phyloP scores from a whole-genome alignment of 306 rosid species.

The Trifolium subterraneum region DNA sequence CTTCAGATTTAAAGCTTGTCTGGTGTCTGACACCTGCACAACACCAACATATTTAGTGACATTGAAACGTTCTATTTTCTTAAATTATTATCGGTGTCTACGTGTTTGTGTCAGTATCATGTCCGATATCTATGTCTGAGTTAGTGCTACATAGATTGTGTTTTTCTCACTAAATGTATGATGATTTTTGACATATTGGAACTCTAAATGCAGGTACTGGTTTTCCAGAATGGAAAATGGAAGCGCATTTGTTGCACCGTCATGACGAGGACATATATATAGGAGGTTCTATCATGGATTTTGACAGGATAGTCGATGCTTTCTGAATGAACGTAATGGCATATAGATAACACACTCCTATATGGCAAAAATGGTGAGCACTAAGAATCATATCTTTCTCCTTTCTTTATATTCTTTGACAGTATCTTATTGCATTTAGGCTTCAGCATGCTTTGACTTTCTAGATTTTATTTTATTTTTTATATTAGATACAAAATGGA shows the following conservation, averaged over 20 bases:
- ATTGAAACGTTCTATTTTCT: no score
- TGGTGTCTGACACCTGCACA: no score
- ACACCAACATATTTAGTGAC: no score
- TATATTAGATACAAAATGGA: no score
- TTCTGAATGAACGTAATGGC: background rate
- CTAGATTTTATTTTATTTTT: no score
- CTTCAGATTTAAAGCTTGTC: no score
- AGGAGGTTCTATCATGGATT: background rate
- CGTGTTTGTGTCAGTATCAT: no score
- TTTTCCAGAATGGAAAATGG: background rate
- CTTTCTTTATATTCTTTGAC: background rate
- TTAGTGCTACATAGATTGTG: no score
- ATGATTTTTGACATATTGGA: conserved; percentile 1
- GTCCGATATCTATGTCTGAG: no score
- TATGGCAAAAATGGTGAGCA: background rate
- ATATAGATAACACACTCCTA: background rate
- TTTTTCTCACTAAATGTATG: background rate
- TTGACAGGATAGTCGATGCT: background rate
- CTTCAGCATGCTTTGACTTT: no score
- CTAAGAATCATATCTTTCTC: background rate
- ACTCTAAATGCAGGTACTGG: background rate
- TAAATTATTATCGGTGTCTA: no score
- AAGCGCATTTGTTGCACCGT: background rate
- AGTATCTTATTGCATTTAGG: no score
- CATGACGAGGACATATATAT: background rate